Base-by-base conservation (phyloP, 176 grass and related monocot genomes). In the Melocanna baccifera region DNA sequence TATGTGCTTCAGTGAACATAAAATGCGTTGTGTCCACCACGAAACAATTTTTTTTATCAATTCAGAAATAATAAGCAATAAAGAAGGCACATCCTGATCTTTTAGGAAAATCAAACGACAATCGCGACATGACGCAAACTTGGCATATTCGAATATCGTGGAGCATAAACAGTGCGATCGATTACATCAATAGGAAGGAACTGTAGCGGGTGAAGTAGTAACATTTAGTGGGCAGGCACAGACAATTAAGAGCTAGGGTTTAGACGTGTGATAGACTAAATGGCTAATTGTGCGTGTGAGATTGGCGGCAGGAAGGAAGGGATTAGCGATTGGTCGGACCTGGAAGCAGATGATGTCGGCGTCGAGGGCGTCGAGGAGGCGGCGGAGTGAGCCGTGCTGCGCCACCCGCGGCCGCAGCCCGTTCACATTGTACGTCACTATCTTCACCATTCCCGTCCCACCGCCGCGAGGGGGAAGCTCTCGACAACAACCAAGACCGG, bases 301-400 rank as follows among this genome's bases (percentile, higher is more conserved):
- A 65, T 40, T 43, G 16, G 47, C 47, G 19, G 52, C 19, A 6
- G 51, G 5, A 2, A 80, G 42, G 18, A 65, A 26, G 40, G 77
- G 42, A 50, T 52, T 18, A 40, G 46, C 2, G 63, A 52, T 25
- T 8, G 48, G 2, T 0, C 53, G 28, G 5, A 96, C 96, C 93
- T 99, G 96, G 88, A 99, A 94, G 89, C 96, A 96, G 87, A 99
- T 92, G 87, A 99, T 92, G 86, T 94, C 93, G 67, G 96, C 89
- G 30, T 96, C 91, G 79, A 98, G 91, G 71, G 96, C 64, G 57
- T 91, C 87, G 43, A 99, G 96, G 86, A 96, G 96, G 83, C 87
- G 91, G 83, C 85, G 96, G 67, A 99, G 91, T 71, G 96, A 96
- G 50, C 91, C 96, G 42, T 99, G 86, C 88, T 99, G 93, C 52